Evolutionary conservation across 2,329 filamentous ascomycete species (phyloP).

Genomic region (Fusarium fracticaudum): DNA sequence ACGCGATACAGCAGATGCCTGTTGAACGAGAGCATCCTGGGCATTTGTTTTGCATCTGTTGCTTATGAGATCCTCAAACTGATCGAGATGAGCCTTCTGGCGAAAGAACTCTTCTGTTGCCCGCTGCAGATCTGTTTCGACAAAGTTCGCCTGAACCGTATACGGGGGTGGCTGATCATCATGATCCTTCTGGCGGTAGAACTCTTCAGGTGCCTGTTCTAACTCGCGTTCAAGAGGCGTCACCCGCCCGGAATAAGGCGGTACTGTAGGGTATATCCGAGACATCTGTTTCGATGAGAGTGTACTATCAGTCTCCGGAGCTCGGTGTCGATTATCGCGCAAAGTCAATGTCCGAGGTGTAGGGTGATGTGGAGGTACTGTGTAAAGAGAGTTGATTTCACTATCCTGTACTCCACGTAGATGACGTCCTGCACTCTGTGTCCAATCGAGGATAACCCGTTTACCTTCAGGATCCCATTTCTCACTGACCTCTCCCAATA

Average conservation of each 20-base stretch:
- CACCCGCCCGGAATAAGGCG: fast-evolving
- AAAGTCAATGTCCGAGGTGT: not conserved
- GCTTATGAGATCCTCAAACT: not conserved
- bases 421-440: not conserved
- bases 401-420: fast-evolving
- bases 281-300: not conserved
- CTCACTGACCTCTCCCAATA: not conserved
- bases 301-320: not conserved
- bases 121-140: not conserved
- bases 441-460: not conserved
- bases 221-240: not conserved
- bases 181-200: not conserved
- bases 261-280: not conserved
- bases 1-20: not conserved
- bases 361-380: not conserved
- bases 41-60: fast-evolving
- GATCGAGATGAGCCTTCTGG: not conserved
- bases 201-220: not conserved
- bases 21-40: not conserved
- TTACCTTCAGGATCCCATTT: not conserved
- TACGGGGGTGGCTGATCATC: not conserved
- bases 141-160: not conserved
- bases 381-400: fast-evolving
- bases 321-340: fast-evolving
- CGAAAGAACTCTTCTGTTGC: not conserved